Conservation (phyloP, 139 green algal species). For the Edaphochlamys debaryana region DNA sequence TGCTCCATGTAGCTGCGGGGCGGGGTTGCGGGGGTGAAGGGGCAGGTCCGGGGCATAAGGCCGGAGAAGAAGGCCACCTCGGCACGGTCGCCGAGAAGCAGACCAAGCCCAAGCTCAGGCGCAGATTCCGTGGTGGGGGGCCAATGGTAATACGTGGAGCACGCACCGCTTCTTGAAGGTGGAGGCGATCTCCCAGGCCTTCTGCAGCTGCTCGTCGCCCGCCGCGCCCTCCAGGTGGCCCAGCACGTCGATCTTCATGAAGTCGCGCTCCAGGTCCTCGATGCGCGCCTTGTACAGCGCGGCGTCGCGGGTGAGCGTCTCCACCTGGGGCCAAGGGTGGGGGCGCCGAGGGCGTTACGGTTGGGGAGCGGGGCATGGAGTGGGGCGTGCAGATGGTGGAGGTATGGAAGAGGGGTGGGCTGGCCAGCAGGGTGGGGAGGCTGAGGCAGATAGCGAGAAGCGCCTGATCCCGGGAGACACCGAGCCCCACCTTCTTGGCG, state of each 20-base stretch:
- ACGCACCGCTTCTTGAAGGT: constrained; percentile 69
- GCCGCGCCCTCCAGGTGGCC: constrained; percentile 16
- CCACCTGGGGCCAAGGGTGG: constrained; percentile 28
- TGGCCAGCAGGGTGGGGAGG: too few relatives aligned
- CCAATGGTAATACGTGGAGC: too few relatives aligned
- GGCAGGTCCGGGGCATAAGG: too few relatives aligned
- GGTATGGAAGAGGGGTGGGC: too few relatives aligned
- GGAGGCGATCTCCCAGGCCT: constrained; percentile 66
- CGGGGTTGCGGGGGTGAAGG: too few relatives aligned
- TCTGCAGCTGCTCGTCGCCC: constrained; percentile 62
- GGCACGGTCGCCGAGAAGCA: too few relatives aligned
- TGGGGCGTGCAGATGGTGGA: background rate
- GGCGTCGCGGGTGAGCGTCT: constrained; percentile 54
- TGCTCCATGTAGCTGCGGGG: constrained; percentile 64
- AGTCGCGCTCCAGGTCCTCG: constrained; percentile 61
- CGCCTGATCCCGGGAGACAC: too few relatives aligned
- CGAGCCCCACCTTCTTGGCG: constrained; percentile 30
- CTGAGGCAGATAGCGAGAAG: too few relatives aligned
- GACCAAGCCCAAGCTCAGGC: too few relatives aligned
- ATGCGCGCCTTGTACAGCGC: constrained; percentile 56
- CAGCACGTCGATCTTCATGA: constrained; percentile 56
- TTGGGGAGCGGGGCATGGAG: background rate
- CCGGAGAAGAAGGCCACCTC: too few relatives aligned
- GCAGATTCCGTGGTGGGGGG: too few relatives aligned
- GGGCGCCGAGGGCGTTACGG: background rate